phyloP scores from a whole-genome alignment of 139 green algal species.

The Desmodesmus armatus region DNA sequence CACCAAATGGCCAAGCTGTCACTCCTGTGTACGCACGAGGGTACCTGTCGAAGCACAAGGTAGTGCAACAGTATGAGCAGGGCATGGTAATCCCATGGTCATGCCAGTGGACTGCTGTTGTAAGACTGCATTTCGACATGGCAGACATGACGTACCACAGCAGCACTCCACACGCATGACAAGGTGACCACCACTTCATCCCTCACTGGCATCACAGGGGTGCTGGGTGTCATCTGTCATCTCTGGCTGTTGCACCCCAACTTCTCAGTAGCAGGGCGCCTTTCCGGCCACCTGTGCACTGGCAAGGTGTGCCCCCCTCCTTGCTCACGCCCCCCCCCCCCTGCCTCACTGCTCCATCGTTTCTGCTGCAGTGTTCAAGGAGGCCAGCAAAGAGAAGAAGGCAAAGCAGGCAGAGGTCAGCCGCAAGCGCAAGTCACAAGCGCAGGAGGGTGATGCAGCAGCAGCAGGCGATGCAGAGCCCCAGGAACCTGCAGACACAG shows the following conservation, averaged over 20 bases:
- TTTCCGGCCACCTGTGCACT: not conserved
- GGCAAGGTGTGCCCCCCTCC: not conserved
- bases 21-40: no score
- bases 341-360: not conserved
- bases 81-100: not conserved
- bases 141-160: not conserved
- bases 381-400: constrained; percentile 39
- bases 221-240: not conserved
- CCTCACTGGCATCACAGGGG: no score
- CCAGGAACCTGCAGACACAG: not conserved
- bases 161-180: no score
- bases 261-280: not conserved
- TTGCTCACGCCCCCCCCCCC: not conserved
- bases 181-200: no score
- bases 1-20: not conserved
- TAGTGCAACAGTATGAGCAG: not conserved
- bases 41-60: not conserved
- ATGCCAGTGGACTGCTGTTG: not conserved
- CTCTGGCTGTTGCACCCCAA: not conserved
- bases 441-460: not conserved
- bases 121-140: no score
- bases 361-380: constrained; percentile 28
- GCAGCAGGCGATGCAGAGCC: not conserved
- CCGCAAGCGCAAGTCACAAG: constrained; percentile 32
- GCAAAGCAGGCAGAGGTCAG: constrained; percentile 39